These are phyloP conservation scores for Glonium stellatum DNA, from an alignment of 495 filamentous ascomycete species.

Conservation along the genomic window DNA sequence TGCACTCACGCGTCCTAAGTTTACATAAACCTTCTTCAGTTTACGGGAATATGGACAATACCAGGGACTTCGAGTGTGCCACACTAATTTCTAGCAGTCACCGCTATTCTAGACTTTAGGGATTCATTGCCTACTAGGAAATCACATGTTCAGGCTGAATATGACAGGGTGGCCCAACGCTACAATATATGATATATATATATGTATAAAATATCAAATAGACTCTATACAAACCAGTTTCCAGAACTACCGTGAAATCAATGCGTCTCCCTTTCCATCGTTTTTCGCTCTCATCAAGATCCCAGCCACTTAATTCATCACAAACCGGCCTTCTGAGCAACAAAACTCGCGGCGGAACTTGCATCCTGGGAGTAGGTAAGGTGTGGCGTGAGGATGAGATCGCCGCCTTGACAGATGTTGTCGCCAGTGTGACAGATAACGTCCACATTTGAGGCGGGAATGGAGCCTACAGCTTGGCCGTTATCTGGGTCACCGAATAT, in stretches of 20 bases:
- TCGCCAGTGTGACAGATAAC: conserved; percentile 30
- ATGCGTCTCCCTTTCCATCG: not conserved
- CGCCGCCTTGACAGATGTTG: conserved; percentile 21
- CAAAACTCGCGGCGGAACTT: conserved; percentile 17
- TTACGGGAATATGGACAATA: no score
- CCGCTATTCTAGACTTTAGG: no score
- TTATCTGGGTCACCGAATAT: conserved; percentile 34
- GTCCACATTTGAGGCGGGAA: conserved; percentile 24
- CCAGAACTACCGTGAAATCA: not conserved
- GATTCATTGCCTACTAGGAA: no score
- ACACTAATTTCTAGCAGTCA: no score
- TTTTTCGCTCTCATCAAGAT: not conserved
- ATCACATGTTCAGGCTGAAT: no score
- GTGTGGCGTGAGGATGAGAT: conserved; percentile 23
- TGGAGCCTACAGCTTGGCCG: conserved; percentile 23
- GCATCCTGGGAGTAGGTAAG: conserved; percentile 27
- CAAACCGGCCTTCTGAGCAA: not conserved
- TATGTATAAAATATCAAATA: no score
- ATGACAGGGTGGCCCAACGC: no score
- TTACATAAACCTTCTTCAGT: no score
- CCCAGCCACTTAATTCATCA: not conserved
- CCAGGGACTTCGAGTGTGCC: no score
- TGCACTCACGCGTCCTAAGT: no score
- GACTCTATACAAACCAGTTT: no score
- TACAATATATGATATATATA: no score